These are phyloP conservation scores for Tylopilus plumbeoviolaceoides DNA, from an alignment of 768 basidiomycete genomes.

Conservation along the genomic window DNA sequence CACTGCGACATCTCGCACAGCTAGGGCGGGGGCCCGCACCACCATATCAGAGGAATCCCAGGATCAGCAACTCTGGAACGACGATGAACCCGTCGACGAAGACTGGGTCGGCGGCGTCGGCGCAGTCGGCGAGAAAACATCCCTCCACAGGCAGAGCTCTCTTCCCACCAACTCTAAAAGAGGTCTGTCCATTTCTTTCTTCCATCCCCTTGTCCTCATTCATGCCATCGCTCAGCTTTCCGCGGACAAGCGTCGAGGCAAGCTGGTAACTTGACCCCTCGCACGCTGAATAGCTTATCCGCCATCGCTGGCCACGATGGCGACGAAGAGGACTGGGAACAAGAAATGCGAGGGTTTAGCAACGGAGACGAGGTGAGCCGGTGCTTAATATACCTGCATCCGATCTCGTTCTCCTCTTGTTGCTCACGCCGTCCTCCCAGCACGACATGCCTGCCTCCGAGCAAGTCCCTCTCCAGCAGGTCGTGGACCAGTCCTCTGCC, in stretches of 20 bases:
- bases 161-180: constrained; percentile 78
- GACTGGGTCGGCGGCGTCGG: constrained; percentile 82
- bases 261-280: constrained; percentile 61
- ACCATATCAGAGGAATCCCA: constrained; percentile 65
- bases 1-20: constrained; percentile 64
- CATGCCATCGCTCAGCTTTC: constrained; percentile 38
- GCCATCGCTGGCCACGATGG: constrained; percentile 85
- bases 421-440: constrained; percentile 10
- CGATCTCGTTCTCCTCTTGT: not conserved
- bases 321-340: constrained; percentile 87
- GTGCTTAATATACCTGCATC: constrained; percentile 1
- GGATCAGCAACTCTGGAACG: constrained; percentile 57
- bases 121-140: constrained; percentile 78
- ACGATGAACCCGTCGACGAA: constrained; percentile 74
- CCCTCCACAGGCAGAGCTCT: constrained; percentile 75
- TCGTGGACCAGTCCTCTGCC: constrained; percentile 42
- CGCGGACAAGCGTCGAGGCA: constrained; percentile 48
- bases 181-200: constrained; percentile 38
- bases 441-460: constrained; percentile 21
- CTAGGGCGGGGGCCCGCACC: constrained; percentile 56
- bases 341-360: constrained; percentile 51
- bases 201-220: constrained; percentile 1
- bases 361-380: constrained; percentile 64
- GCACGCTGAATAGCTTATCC: constrained; percentile 75
- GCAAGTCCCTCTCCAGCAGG: constrained; percentile 42